These are phyloP conservation scores for Pyronema omphalodes DNA, from an alignment of 495 filamentous ascomycete genomes.

Conservation along the genomic window DNA sequence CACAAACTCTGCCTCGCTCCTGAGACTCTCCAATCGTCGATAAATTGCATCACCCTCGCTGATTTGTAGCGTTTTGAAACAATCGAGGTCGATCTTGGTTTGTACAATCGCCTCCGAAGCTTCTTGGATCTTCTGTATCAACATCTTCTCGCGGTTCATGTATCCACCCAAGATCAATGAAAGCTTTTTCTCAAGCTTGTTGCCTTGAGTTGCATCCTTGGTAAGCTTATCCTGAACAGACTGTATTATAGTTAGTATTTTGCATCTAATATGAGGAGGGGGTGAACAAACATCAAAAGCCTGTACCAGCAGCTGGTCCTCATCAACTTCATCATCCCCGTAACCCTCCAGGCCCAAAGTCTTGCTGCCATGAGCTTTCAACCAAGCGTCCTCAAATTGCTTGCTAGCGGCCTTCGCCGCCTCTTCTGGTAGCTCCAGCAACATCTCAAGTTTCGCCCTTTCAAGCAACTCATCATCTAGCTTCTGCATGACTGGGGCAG, in stretches of 20 bases:
- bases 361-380: conserved; percentile 36
- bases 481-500: conserved; percentile 38
- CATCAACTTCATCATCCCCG: conserved; percentile 47
- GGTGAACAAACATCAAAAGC: conserved; percentile 43
- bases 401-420: conserved; percentile 34
- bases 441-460: conserved; percentile 56
- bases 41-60: conserved; percentile 59
- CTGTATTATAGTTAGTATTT: conserved; percentile 31
- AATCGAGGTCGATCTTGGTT: conserved; percentile 49
- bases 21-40: conserved; percentile 52
- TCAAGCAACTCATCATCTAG: conserved; percentile 55
- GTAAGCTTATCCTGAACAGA: conserved; percentile 51
- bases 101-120: conserved; percentile 59
- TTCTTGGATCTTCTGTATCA: conserved; percentile 65
- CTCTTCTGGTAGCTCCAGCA: conserved; percentile 47
- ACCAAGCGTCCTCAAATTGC: conserved; percentile 48
- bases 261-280: conserved; percentile 8
- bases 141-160: conserved; percentile 61
- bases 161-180: conserved; percentile 74
- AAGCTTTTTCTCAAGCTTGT: conserved; percentile 89
- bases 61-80: conserved; percentile 57
- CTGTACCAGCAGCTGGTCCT: conserved; percentile 39
- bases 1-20: conserved; percentile 68
- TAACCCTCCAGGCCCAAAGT: conserved; percentile 60
- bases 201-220: conserved; percentile 54